These are phyloP conservation scores for Penicillium sp. DNA, from an alignment of 2,329 filamentous ascomycete species.

Conservation along the genomic window DNA sequence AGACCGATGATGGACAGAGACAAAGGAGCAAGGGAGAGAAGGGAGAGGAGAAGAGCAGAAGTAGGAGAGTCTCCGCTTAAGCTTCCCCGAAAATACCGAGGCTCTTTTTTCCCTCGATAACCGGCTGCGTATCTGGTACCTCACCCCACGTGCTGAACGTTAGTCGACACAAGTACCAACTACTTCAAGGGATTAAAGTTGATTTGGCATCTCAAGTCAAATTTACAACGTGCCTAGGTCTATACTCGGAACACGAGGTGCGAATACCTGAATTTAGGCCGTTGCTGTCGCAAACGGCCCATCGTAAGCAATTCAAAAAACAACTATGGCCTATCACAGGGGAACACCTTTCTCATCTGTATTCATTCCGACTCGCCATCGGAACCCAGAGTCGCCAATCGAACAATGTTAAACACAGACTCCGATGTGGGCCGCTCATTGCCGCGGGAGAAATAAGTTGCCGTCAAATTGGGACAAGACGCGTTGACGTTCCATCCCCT, in stretches of 20 bases:
- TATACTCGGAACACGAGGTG: neutral
- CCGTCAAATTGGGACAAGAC: constrained; percentile 23
- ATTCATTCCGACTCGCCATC: constrained; percentile 17
- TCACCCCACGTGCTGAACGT: neutral
- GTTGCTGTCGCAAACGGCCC: neutral
- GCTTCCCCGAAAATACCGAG: constrained; percentile 24
- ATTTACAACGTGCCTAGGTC: constrained; percentile 10
- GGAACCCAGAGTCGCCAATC: constrained; percentile 16
- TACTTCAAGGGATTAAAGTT: constrained; percentile 2
- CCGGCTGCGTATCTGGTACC: constrained; percentile 14
- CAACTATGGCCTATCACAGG: constrained; percentile 13
- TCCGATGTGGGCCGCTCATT: constrained; percentile 12
- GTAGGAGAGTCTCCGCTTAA: constrained; percentile 17
- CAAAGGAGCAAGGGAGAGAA: constrained; percentile 2
- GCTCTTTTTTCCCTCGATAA: constrained; percentile 17
- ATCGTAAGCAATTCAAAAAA: neutral
- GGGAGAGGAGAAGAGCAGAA: constrained; percentile 4
- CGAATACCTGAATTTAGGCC: neutral
- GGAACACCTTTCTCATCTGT: constrained; percentile 20
- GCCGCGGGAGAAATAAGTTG: constrained; percentile 15
- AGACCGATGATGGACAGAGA: neutral
- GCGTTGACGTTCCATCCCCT: constrained; percentile 30
- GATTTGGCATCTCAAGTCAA: neutral
- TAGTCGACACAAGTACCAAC: neutral
- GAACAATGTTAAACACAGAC: constrained; percentile 21